Evolutionary conservation across 2,329 filamentous ascomycete species (phyloP).

Genomic region (Balansia obtecta): DNA sequence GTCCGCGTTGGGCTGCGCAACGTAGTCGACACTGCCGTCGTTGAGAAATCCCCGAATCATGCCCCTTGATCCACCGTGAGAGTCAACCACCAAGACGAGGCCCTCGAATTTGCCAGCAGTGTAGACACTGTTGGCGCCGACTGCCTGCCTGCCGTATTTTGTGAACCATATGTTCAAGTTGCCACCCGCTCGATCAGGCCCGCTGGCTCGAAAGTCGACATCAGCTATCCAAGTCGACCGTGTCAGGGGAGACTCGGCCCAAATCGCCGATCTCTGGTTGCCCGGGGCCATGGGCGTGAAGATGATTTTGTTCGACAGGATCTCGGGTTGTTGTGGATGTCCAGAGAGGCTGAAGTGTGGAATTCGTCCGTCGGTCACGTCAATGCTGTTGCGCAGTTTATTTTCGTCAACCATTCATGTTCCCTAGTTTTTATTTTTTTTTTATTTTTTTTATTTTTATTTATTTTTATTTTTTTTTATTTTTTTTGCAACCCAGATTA

Average conservation of each 20-base stretch:
- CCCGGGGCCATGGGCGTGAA: slow-evolving; percentile 82
- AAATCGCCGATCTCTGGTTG: slow-evolving; percentile 71
- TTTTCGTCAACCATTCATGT: neutral
- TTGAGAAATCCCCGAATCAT: slow-evolving; percentile 88
- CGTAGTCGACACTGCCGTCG: slow-evolving; percentile 74
- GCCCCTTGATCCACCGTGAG: slow-evolving; percentile 64
- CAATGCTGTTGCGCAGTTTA: neutral
- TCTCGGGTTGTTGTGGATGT: slow-evolving; percentile 41
- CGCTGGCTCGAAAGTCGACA: slow-evolving; percentile 77
- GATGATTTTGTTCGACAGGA: slow-evolving; percentile 82
- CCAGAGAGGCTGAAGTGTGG: slow-evolving; percentile 44
- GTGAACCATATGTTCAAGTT: slow-evolving; percentile 93
- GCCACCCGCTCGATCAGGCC: slow-evolving; percentile 72
- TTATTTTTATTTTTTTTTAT: no score
- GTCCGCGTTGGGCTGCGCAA: slow-evolving; percentile 63
- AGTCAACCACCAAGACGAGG: slow-evolving; percentile 76
- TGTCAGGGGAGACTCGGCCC: slow-evolving; percentile 54
- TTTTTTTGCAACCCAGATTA: neutral
- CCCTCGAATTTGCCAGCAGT: slow-evolving; percentile 79
- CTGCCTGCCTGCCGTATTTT: slow-evolving; percentile 49
- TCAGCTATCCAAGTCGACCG: slow-evolving; percentile 68
- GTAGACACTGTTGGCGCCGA: slow-evolving; percentile 70
- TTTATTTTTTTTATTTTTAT: no score
- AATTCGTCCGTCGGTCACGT: slow-evolving; percentile 23
- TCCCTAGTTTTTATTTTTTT: no score